phyloP scores from a whole-genome alignment of 345 rosid genomes.

The Citrus cavaleriei region DNA sequence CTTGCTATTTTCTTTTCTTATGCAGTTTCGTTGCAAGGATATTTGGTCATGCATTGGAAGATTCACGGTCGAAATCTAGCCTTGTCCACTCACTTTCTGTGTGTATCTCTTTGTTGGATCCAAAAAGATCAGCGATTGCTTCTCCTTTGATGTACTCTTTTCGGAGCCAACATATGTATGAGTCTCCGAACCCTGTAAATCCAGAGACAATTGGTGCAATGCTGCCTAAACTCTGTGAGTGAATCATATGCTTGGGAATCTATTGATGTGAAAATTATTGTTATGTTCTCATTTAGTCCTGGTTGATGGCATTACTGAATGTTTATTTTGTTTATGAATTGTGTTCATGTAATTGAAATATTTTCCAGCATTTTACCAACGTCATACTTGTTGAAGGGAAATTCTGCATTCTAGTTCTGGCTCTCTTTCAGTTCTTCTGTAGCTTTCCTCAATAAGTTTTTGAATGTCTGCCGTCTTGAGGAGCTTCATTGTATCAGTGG shows the following conservation, averaged over 20 bases:
- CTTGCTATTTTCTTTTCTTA: slow-evolving; percentile 5
- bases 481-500: not conserved
- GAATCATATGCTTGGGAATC: not conserved
- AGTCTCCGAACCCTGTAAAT: slow-evolving; percentile 68
- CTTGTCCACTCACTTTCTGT: slow-evolving; percentile 96
- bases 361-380: not conserved
- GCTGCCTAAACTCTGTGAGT: slow-evolving; percentile 95
- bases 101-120: slow-evolving; percentile 93
- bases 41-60: slow-evolving; percentile 93
- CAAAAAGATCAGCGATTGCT: slow-evolving; percentile 66
- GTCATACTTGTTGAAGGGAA: not conserved
- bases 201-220: slow-evolving; percentile 85
- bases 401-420: not conserved
- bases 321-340: not conserved
- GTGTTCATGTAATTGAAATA: not conserved
- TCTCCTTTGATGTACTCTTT: slow-evolving; percentile 75
- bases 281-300: not conserved
- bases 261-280: not conserved
- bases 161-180: slow-evolving; percentile 77
- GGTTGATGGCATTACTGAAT: not conserved
- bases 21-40: slow-evolving; percentile 88
- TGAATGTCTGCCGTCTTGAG: not conserved
- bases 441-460: not conserved
- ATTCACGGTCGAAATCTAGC: slow-evolving; percentile 78
- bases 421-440: not conserved